These are phyloP conservation scores for Magnaporthiopsis rhizophila DNA, from an alignment of 2,329 filamentous ascomycete species.

Conservation along the genomic window DNA sequence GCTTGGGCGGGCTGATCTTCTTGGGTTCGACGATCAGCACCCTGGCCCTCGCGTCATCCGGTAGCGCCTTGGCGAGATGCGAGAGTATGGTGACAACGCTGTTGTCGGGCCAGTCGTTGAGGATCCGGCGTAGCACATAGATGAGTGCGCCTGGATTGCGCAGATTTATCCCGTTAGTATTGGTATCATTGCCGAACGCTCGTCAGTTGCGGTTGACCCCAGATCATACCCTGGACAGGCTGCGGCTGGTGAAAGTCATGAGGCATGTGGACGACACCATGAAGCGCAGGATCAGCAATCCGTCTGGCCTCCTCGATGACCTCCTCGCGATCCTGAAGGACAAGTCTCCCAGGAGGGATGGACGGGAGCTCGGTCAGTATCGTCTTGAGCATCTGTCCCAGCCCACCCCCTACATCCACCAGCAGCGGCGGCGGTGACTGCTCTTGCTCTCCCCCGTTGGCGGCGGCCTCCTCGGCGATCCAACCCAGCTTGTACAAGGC, in stretches of 20 bases:
- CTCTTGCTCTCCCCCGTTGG: background rate
- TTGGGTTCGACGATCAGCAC: conserved; percentile 4
- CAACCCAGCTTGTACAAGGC: conserved; percentile 23
- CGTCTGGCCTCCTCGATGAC: conserved; percentile 15
- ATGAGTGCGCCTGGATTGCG: conserved; percentile 15
- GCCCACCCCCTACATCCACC: conserved; percentile 26
- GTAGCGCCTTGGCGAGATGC: conserved; percentile 15
- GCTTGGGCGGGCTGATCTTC: background rate
- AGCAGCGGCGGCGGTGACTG: conserved; percentile 16
- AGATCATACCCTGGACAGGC: conserved; percentile 20
- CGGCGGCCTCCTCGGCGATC: conserved; percentile 13
- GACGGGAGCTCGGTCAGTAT: conserved; percentile 18
- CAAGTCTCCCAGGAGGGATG: conserved; percentile 19
- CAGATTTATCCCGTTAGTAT: background rate
- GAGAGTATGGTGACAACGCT: conserved; percentile 15
- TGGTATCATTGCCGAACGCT: background rate
- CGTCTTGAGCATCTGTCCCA: conserved; percentile 20
- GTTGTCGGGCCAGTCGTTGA: conserved; percentile 21
- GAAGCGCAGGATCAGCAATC: conserved; percentile 13
- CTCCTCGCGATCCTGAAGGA: conserved; percentile 23
- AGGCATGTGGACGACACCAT: conserved; percentile 14
- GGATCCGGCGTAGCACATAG: conserved; percentile 19
- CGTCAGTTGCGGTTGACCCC: background rate
- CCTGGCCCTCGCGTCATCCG: background rate
- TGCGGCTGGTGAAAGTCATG: conserved; percentile 26